Evolutionary conservation across 495 filamentous ascomycete genomes (phyloP).

Genomic region (Penicillium malachiteum): DNA sequence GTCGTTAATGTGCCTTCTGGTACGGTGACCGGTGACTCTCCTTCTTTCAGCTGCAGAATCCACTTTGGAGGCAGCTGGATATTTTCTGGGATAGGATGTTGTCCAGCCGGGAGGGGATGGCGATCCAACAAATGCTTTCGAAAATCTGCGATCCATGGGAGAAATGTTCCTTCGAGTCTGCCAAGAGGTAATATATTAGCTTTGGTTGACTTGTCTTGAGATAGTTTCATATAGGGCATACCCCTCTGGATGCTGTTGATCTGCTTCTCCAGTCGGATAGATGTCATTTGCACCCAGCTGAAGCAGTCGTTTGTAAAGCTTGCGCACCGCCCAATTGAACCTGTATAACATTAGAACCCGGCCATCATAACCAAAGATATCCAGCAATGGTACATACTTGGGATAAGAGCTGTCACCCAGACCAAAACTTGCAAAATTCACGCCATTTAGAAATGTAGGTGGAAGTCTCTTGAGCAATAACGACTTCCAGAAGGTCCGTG

Average conservation of each 20-base stretch:
- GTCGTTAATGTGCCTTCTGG: neutral
- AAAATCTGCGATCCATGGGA: slow-evolving; percentile 73
- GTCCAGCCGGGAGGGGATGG: slow-evolving; percentile 65
- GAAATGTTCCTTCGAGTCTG: slow-evolving; percentile 78
- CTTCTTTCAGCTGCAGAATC: slow-evolving; percentile 52
- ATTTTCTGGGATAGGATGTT: slow-evolving; percentile 71
- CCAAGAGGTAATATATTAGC: neutral
- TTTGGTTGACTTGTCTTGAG: neutral
- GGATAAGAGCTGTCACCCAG: slow-evolving; percentile 93
- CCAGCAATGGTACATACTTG: slow-evolving; percentile 52
- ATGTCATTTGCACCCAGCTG: slow-evolving; percentile 84
- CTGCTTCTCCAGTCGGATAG: slow-evolving; percentile 76
- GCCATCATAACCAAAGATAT: neutral
- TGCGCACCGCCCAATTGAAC: slow-evolving; percentile 90
- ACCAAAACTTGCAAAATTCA: slow-evolving; percentile 82
- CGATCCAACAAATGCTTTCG: slow-evolving; percentile 59
- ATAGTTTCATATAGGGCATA: slow-evolving; percentile 36
- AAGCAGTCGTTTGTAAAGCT: slow-evolving; percentile 78
- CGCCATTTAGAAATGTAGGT: slow-evolving; percentile 59
- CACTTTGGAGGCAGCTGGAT: slow-evolving; percentile 78
- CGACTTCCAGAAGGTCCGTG: slow-evolving; percentile 77
- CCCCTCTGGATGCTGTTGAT: slow-evolving; percentile 93
- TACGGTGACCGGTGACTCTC: neutral
- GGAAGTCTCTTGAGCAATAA: slow-evolving; percentile 76
- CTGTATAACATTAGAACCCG: slow-evolving; percentile 40